These are phyloP conservation scores for Metschnikowia picachoensis DNA, from an alignment of 805 yeast genomes.

Conservation along the genomic window DNA sequence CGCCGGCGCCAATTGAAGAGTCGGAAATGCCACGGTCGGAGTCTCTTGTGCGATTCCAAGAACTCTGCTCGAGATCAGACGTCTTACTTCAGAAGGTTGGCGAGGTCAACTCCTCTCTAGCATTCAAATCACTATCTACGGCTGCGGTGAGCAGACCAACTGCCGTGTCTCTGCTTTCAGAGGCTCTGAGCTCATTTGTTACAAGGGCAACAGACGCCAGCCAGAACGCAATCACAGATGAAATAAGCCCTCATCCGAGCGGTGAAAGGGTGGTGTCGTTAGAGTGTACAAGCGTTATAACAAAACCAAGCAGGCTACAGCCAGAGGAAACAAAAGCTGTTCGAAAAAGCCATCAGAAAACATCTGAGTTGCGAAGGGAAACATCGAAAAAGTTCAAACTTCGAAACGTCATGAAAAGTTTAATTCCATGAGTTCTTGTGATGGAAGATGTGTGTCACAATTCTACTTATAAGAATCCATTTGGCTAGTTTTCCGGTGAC, in stretches of 20 bases:
- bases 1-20: constrained; percentile 4
- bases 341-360: background rate
- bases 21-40: constrained; percentile 21
- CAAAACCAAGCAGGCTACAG: too few relatives aligned
- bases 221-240: too few relatives aligned
- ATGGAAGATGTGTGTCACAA: background rate
- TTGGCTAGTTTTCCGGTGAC: too few relatives aligned
- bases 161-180: background rate
- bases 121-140: constrained; percentile 6
- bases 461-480: background rate
- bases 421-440: background rate
- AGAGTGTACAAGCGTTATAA: too few relatives aligned
- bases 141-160: constrained; percentile 7
- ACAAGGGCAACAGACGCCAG: background rate
- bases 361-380: background rate
- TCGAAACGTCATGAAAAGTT: constrained; percentile 7
- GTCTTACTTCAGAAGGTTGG: constrained; percentile 14
- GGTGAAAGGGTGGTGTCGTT: too few relatives aligned
- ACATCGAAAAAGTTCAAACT: constrained; percentile 4
- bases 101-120: constrained; percentile 14
- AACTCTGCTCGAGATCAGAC: constrained; percentile 22
- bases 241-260: too few relatives aligned
- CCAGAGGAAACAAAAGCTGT: background rate
- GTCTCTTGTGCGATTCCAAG: constrained; percentile 31
- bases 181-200: background rate